Percentiles rank a stretch among this genome's conserved stretches.
These are phyloP conservation scores for Strobilomyces echinocephalus DNA, from an alignment of 768 basidiomycete species.

Conservation along the genomic window DNA sequence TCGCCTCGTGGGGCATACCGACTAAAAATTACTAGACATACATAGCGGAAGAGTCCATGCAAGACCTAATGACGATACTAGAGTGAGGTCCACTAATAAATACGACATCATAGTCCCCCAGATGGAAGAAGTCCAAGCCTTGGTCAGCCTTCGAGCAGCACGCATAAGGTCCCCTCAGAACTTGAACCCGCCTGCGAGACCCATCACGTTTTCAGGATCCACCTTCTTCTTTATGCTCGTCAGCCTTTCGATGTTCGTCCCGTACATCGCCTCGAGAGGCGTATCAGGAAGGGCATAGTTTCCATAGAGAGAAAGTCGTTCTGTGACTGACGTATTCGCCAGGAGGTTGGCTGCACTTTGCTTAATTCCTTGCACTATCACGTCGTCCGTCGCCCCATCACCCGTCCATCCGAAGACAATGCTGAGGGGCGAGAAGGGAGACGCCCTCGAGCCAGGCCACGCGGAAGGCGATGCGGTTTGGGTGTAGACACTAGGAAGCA, in stretches of 20 bases:
- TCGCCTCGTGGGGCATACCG: background rate
- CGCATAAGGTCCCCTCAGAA: slow-evolving; percentile 27
- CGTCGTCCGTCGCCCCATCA: slow-evolving; percentile 33
- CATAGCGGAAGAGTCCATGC: background rate
- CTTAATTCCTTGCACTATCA: slow-evolving; percentile 38
- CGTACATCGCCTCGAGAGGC: slow-evolving; percentile 48
- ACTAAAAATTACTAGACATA: background rate
- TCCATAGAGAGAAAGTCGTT: slow-evolving; percentile 43
- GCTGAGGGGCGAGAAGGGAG: slow-evolving; percentile 42
- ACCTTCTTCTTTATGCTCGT: slow-evolving; percentile 37
- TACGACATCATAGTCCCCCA: slow-evolving; percentile 1
- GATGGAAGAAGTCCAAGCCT: background rate
- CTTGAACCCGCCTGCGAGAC: slow-evolving; percentile 64
- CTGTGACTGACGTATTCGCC: slow-evolving; percentile 41
- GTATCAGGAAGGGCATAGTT: slow-evolving; percentile 59
- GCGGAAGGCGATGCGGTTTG: slow-evolving; percentile 39
- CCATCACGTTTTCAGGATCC: slow-evolving; percentile 62
- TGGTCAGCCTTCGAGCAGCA: background rate
- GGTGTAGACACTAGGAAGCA: slow-evolving; percentile 39
- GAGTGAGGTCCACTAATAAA: background rate
- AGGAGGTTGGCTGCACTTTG: slow-evolving; percentile 38
- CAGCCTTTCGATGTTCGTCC: slow-evolving; percentile 41
- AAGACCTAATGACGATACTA: background rate
- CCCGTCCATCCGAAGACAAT: slow-evolving; percentile 43
- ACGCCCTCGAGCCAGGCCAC: slow-evolving; percentile 41